A percentile compares a stretch with the other conserved stretches of the same genome.
Evolutionary conservation across 2,329 filamentous ascomycete genomes (phyloP).

Genomic region (Monilinia vaccinii-corymbosi): DNA sequence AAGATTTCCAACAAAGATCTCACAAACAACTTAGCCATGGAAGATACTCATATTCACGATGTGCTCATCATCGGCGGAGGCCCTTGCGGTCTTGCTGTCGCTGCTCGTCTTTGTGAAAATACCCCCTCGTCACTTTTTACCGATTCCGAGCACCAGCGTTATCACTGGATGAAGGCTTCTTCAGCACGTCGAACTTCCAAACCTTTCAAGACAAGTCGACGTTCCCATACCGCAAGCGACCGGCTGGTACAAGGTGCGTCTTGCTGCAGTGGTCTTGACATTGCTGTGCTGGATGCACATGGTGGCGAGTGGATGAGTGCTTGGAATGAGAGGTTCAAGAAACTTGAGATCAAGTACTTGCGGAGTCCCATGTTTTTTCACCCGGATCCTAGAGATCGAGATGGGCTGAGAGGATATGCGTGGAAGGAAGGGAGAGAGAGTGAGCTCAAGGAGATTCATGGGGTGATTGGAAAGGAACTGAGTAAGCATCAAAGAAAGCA

Average conservation of each 20-base stretch:
- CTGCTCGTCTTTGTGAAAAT: constrained; percentile 60
- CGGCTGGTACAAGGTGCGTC: constrained; percentile 18
- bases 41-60: constrained; percentile 40
- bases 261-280: constrained; percentile 25
- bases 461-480: constrained; percentile 69
- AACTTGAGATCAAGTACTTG: constrained; percentile 61
- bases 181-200: constrained; percentile 39
- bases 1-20: not conserved
- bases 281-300: constrained; percentile 59
- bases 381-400: constrained; percentile 64
- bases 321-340: constrained; percentile 62
- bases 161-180: constrained; percentile 60
- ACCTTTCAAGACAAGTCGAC: constrained; percentile 25
- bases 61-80: constrained; percentile 58
- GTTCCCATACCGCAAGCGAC: constrained; percentile 31
- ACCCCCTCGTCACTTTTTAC: constrained; percentile 74
- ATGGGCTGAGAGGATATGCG: constrained; percentile 62
- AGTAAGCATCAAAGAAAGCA: constrained; percentile 74
- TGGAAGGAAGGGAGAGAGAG: constrained; percentile 47
- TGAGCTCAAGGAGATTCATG: constrained; percentile 61
- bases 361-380: constrained; percentile 80
- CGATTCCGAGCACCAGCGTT: constrained; percentile 71
- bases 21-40: constrained; percentile 5
- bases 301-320: constrained; percentile 56
- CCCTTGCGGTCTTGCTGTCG: constrained; percentile 65